Percentiles rank a stretch among this genome's conserved stretches.
Conservation (phyloP, 306 rosid species). For the Quercus suber region DNA sequence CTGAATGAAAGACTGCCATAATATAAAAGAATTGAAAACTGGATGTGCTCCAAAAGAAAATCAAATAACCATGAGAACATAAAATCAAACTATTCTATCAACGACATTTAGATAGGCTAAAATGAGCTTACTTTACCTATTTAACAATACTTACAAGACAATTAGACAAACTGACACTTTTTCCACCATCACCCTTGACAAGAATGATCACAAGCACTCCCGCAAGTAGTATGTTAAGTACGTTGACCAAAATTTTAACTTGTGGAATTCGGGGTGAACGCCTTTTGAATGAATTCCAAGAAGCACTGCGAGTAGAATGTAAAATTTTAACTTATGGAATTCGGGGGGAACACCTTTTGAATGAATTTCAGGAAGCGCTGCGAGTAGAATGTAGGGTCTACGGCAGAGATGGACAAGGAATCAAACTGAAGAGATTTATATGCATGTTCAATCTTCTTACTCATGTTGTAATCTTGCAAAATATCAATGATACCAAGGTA, state of each 20-base stretch:
- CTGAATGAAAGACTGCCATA: background rate
- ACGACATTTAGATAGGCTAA: background rate
- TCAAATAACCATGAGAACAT: background rate
- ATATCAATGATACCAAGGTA: slow-evolving; percentile 95
- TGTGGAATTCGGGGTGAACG: slow-evolving; percentile 58
- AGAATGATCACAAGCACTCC: background rate
- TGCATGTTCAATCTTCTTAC: slow-evolving; percentile 88
- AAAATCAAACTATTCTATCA: slow-evolving; percentile 10
- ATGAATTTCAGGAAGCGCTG: slow-evolving; percentile 84
- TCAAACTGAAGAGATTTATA: slow-evolving; percentile 88
- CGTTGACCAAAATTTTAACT: slow-evolving; percentile 10
- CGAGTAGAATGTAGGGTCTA: slow-evolving; percentile 93
- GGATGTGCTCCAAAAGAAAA: background rate
- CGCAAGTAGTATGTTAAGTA: slow-evolving; percentile 1
- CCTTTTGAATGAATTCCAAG: slow-evolving; percentile 79
- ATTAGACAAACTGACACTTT: background rate
- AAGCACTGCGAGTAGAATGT: slow-evolving; percentile 85
- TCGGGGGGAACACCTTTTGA: slow-evolving; percentile 76
- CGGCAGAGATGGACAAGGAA: slow-evolving; percentile 87
- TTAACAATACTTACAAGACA: slow-evolving; percentile 11
- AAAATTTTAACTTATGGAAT: slow-evolving; percentile 53
- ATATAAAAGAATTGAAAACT: background rate
- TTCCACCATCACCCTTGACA: background rate
- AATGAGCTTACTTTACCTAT: slow-evolving; percentile 7
- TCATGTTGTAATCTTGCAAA: slow-evolving; percentile 88